Conservation (phyloP, 495 filamentous ascomycete genomes). For the Apiosordaria backusii region DNA sequence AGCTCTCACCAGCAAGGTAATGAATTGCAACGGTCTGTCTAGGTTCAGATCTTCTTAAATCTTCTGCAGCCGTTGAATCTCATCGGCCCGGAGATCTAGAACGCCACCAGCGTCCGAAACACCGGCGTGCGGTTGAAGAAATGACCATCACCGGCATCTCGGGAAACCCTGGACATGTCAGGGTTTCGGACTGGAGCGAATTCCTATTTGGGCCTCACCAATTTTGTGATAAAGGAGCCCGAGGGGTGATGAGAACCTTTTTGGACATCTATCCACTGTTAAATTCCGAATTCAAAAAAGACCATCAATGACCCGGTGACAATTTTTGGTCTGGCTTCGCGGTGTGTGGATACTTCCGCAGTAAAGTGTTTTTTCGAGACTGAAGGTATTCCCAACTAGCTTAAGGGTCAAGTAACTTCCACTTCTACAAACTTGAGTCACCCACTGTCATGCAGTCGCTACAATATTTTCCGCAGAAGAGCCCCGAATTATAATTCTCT, state of each 20-base stretch:
- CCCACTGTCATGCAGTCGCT: too few relatives aligned
- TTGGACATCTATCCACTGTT: neutral
- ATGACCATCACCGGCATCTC: neutral
- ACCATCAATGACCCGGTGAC: too few relatives aligned
- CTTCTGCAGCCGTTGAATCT: neutral
- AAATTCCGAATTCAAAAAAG: too few relatives aligned
- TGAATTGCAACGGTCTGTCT: neutral
- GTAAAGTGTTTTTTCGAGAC: neutral
- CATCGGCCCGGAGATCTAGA: neutral
- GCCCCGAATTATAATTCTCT: neutral
- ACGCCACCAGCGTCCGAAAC: neutral
- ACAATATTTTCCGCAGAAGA: too few relatives aligned
- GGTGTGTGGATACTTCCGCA: too few relatives aligned
- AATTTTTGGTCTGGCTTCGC: too few relatives aligned
- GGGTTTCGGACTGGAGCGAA: neutral
- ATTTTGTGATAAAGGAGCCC: neutral
- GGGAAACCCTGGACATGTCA: neutral
- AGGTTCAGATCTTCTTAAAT: neutral
- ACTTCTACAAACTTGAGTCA: too few relatives aligned
- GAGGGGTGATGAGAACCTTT: neutral
- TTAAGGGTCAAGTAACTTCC: neutral
- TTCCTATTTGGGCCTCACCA: neutral
- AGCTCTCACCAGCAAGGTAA: neutral
- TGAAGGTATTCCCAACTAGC: neutral
- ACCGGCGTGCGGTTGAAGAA: neutral